Conservation (phyloP, 164 flowering plant species). For the Berberis thunbergii region DNA sequence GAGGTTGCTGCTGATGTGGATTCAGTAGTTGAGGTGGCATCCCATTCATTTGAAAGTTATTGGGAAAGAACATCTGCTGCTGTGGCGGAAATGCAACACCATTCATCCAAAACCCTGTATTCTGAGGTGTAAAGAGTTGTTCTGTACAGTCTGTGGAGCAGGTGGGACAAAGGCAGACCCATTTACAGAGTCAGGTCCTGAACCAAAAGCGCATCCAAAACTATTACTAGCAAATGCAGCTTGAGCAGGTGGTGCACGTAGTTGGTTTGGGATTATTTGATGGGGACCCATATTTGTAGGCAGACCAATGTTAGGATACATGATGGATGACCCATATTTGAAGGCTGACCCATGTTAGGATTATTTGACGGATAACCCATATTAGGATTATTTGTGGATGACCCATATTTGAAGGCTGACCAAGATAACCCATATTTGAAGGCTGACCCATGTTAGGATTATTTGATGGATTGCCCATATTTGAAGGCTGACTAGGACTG, state of each 20-base stretch:
- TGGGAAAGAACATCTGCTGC: slow-evolving; percentile 22
- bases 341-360: slow-evolving; percentile 1
- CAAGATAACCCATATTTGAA: background rate
- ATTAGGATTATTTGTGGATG: too few species aligned
- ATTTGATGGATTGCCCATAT: too few species aligned
- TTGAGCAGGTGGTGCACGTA: slow-evolving; percentile 1
- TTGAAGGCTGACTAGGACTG: too few species aligned
- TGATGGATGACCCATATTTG: slow-evolving; percentile 1
- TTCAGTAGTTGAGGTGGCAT: slow-evolving; percentile 14
- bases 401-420: background rate
- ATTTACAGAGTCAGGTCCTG: slow-evolving; percentile 12
- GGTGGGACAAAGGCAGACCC: slow-evolving; percentile 16
- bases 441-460: too few species aligned
- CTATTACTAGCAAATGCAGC: slow-evolving; percentile 15
- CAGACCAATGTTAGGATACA: slow-evolving; percentile 4
- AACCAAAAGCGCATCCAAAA: slow-evolving; percentile 7
- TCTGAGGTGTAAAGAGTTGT: slow-evolving; percentile 13
- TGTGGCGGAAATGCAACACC: slow-evolving; percentile 32
- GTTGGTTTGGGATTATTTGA: background rate
- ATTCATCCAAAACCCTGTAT: slow-evolving; percentile 26
- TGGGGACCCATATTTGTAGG: background rate
- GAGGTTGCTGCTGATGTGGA: slow-evolving; percentile 12
- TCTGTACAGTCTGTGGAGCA: slow-evolving; percentile 16
- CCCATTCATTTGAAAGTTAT: slow-evolving; percentile 25
- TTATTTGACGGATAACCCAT: too few species aligned